Conservation (phyloP, 345 rosid species). For the Eucalyptus sp. region DNA sequence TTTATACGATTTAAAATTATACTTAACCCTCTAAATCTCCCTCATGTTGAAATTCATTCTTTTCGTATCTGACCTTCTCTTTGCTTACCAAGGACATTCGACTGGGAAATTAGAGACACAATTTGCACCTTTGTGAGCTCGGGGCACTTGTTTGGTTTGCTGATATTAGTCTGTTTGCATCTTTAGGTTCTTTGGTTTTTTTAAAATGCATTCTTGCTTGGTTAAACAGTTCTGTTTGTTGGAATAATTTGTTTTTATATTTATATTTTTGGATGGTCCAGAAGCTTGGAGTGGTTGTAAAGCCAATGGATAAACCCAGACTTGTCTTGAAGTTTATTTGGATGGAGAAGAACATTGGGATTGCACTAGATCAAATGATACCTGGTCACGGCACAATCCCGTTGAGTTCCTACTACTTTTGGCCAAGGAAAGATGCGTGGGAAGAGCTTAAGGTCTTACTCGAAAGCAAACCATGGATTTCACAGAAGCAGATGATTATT, state of each 20-base stretch:
- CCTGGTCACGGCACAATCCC: conserved; percentile 77
- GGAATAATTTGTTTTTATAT: neutral
- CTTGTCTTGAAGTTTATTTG: conserved; percentile 75
- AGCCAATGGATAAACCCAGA: conserved; percentile 65
- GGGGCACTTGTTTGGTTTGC: neutral
- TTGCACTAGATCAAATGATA: conserved; percentile 60
- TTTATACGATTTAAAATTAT: neutral
- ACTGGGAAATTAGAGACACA: neutral
- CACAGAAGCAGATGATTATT: conserved; percentile 50
- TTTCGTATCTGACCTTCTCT: neutral
- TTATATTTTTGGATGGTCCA: neutral
- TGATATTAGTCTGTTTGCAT: neutral
- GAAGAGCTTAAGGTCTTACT: conserved; percentile 66
- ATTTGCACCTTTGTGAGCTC: neutral
- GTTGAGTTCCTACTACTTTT: conserved; percentile 74
- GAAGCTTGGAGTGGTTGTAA: conserved; percentile 72
- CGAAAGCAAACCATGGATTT: conserved; percentile 83
- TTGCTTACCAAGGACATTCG: neutral
- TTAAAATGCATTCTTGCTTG: neutral
- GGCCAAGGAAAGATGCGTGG: conserved; percentile 89
- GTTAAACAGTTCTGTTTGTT: neutral
- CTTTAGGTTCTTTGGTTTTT: neutral
- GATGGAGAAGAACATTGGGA: conserved; percentile 83
- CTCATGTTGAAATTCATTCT: neutral
- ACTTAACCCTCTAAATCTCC: neutral